phyloP scores from a whole-genome alignment of 1,284 basidiomycete genomes.

The Pyrrhoderma noxium region DNA sequence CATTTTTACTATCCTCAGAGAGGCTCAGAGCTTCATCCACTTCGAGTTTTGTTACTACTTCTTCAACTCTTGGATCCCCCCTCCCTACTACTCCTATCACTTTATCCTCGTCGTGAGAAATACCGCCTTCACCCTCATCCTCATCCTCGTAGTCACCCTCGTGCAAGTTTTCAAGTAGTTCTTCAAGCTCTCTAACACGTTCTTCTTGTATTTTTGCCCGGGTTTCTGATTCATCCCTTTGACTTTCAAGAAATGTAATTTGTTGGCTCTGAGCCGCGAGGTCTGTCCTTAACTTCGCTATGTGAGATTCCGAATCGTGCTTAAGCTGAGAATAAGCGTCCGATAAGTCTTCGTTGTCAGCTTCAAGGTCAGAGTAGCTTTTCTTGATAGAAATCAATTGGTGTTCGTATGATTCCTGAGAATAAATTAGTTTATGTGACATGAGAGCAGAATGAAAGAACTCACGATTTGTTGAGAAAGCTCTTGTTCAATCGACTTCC shows the following conservation, averaged over 20 bases:
- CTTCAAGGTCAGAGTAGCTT: constrained; percentile 9
- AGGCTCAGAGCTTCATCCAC: background rate
- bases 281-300: background rate
- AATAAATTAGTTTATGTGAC: background rate
- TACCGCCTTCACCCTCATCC: background rate
- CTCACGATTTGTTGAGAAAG: constrained; percentile 8
- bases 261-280: constrained; percentile 3
- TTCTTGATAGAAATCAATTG: constrained; percentile 4
- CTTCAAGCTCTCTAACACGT: constrained; percentile 10
- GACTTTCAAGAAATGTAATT: constrained; percentile 5
- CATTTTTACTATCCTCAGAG: constrained; percentile 7
- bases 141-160: constrained; percentile 5
- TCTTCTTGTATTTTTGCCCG: background rate
- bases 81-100: background rate
- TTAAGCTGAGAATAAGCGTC: constrained; percentile 11
- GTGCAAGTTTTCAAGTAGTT: constrained; percentile 1
- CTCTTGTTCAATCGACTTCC: constrained; percentile 6
- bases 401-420: constrained; percentile 5
- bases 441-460: background rate
- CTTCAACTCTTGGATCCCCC: background rate
- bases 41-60: background rate
- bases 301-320: constrained; percentile 2
- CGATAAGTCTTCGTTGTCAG: constrained; percentile 14
- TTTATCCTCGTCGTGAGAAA: background rate
- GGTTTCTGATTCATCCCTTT: constrained; percentile 5